Base-by-base conservation (phyloP, 257 asterid genomes). In the Salvia splendens region DNA sequence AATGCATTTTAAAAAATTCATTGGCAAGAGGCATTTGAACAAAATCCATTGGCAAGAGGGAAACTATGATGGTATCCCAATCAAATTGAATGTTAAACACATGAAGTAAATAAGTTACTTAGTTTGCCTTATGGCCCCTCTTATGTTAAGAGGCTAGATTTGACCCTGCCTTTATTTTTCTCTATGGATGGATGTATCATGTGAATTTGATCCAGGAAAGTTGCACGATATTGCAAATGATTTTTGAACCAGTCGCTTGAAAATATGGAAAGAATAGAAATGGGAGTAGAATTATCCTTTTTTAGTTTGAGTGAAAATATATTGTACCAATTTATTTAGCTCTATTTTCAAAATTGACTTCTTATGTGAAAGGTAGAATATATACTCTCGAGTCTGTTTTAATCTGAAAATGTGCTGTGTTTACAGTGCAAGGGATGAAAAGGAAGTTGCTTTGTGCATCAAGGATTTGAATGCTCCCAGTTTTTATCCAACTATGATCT, bases 401-500 rank as follows among this genome's bases (percentile, higher is more conserved):
- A 62, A 66, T 30, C 46, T 76, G 38, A 65, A 69, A 28, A 30
- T 59, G 36, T 56, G 9, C 58, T 58, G 5, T 58, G 50, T 69
- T 64, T 68, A 66, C 90, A 92, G 98, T 60, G 96, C 85, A 33
- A 85, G 86, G 72, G 98, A 92, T 71, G 91, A 84, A 78, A 82
- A 82, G 17, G 98, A 92, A 79, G 86, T 89, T 65, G 87, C 89
- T 72, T 67, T 87, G 61, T 83, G 98, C 77, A 78, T 92, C 77
- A 92, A 82, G 77, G 98, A 92, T 5, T 71, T 92, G 78, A 86
- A 89, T 65, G 36, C 89, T 53, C 91, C 96, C 14, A 75, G 80
- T 82, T 87, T 86, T 73, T 78, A 89, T 76, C 94, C 98, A 17
- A 80, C 91, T 9, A 87, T 92, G 96, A 78, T 92, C 55, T 84